Evolutionary conservation across 1,139 yeast genomes (phyloP).

Genomic region (Blastobotrys arbuscula): DNA sequence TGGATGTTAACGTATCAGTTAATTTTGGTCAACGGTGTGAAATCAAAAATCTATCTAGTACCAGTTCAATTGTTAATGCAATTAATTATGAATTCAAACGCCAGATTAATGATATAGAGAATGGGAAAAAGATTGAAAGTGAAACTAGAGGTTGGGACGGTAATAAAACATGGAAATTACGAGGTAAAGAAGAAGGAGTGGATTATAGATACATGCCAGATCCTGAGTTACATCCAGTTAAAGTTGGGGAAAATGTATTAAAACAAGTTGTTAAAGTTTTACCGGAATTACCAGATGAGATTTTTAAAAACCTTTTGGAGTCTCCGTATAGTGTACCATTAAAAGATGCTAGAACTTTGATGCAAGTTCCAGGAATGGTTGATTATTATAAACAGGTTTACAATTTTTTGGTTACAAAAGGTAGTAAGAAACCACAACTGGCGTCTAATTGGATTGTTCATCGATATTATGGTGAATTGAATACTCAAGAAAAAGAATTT

Average conservation of each 20-base stretch:
- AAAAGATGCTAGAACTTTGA: conserved; percentile 64
- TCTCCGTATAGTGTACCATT: conserved; percentile 55
- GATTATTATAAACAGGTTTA: conserved; percentile 49
- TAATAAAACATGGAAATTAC: conserved; percentile 49
- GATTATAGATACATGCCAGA: conserved; percentile 96
- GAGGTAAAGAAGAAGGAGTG: conserved; percentile 74
- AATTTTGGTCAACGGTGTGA: conserved; percentile 68
- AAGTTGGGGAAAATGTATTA: conserved; percentile 41
- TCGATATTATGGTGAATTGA: conserved; percentile 66
- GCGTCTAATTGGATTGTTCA: conserved; percentile 78
- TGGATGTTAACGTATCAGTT: conserved; percentile 86
- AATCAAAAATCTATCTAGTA: conserved; percentile 80
- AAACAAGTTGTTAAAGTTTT: conserved; percentile 38
- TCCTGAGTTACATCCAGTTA: conserved; percentile 68
- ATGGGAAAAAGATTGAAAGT: conserved; percentile 40
- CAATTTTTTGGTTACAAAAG: conserved; percentile 23
- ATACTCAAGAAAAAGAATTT: conserved; percentile 45
- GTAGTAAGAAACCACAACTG: conserved; percentile 20
- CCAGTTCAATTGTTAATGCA: conserved; percentile 75
- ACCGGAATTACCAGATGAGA: conserved; percentile 62
- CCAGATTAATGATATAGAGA: conserved; percentile 45
- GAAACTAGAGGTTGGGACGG: conserved; percentile 97
- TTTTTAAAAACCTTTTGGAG: conserved; percentile 44
- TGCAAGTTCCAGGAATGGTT: conserved; percentile 44
- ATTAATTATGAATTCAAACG: conserved; percentile 68